A percentile compares a stretch with the other conserved stretches of the same genome.
phyloP scores from a whole-genome alignment of 1,139 yeast genomes.

The Pichia sp. region DNA sequence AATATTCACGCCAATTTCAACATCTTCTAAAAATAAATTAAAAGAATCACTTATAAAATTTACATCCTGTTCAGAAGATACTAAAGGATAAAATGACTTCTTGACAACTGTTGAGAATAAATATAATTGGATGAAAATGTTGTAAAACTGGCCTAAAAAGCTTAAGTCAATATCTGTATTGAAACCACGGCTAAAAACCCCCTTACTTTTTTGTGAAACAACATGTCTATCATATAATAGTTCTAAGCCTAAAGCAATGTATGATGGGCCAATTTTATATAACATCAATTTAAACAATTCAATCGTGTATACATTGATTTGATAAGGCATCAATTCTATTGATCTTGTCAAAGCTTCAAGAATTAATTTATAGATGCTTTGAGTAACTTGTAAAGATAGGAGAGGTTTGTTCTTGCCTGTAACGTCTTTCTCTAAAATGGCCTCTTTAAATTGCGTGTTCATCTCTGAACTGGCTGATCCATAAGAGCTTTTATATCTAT shows the following conservation, averaged over 20 bases:
- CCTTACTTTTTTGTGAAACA: constrained; percentile 22
- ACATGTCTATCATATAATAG: constrained; percentile 47
- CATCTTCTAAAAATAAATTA: constrained; percentile 59
- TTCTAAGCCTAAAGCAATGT: constrained; percentile 71
- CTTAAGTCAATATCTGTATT: constrained; percentile 37
- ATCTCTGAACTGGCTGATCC: not conserved
- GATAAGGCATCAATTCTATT: constrained; percentile 64
- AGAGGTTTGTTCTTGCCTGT: constrained; percentile 1
- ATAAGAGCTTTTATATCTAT: constrained; percentile 16
- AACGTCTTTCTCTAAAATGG: constrained; percentile 2
- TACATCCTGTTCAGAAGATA: constrained; percentile 37
- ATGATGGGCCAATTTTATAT: constrained; percentile 66
- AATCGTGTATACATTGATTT: constrained; percentile 56
- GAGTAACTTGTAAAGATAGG: constrained; percentile 44
- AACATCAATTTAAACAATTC: constrained; percentile 64
- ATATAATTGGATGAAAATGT: constrained; percentile 58
- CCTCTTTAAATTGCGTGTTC: constrained; percentile 1
- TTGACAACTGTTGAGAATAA: constrained; percentile 67
- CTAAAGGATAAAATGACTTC: constrained; percentile 57
- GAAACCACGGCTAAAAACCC: constrained; percentile 21
- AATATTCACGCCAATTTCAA: constrained; percentile 64
- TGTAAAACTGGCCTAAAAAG: constrained; percentile 46
- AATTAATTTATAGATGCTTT: constrained; percentile 59
- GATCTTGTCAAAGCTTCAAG: constrained; percentile 79
- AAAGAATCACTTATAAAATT: constrained; percentile 54